Base-by-base conservation (phyloP, 768 basidiomycete genomes). In the Omphalotus guepiniiformis region DNA sequence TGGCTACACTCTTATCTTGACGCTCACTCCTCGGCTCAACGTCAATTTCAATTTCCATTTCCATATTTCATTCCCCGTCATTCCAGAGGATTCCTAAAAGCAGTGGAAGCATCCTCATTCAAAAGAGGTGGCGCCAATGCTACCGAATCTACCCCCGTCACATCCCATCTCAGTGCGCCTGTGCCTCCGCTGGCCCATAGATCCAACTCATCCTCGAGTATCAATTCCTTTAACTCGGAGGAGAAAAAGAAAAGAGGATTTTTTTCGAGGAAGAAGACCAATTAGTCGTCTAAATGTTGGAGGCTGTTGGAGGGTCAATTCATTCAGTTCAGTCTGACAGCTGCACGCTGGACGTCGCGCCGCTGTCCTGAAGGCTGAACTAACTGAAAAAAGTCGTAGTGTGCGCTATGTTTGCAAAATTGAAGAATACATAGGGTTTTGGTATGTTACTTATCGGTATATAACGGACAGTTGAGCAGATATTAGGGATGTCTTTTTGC, bases 81-180 rank as follows among this genome's bases (percentile, higher is more conserved):
- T 44, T 36, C 22, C 25, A 50, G 34, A 82, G 83, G 22, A 75
- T 59, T 84, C 23, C 65, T 83, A 16, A 80, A 76, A 58, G 78
- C 72, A 0, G 59, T 80, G 37, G 64, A 62, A 32, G 69, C 78
- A 1, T 60, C 80, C 11, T 72, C 73, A 0, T 73, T 76, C 42
- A 64, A 70, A 16, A 15, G 28, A 2, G 59, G 65, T 50, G 58
- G 50, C 5, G 53, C 39, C 21, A 44, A 37, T 27, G 55, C 53
- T 47, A 18, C 37, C 39, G 48, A 22, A 36, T 37, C 36, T 21
- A 47, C 34, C n/a, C 27, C 30, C 23, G 50, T 8, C 21, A 38
- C 39, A 26, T 28, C 42, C 34, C n/a, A 32, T 34, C 39, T 53
- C 13, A 35, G 49, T 3, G 29, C 52, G 8, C 26, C 51, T n/a